Conservation (phyloP, 306 rosid genomes). For the Cicer judaicum region DNA sequence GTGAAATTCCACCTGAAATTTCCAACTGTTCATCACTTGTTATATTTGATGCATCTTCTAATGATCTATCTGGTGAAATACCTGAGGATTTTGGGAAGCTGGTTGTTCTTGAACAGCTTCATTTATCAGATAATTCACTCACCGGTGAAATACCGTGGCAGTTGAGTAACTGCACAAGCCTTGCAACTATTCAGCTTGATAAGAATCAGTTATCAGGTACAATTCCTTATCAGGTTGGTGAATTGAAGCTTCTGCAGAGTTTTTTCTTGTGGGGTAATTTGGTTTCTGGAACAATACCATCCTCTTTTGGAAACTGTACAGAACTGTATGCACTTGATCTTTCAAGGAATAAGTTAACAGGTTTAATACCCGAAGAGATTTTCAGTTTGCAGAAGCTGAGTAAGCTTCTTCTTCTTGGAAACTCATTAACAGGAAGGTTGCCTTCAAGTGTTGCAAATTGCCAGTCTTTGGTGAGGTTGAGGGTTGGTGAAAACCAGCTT, state of each 20-base stretch:
- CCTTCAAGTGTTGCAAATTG: conserved; percentile 75
- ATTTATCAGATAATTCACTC: conserved; percentile 82
- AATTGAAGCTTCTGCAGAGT: conserved; percentile 68
- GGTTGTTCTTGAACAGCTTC: conserved; percentile 82
- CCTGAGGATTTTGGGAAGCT: conserved; percentile 86
- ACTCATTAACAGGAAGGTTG: conserved; percentile 76
- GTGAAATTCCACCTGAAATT: conserved; percentile 79
- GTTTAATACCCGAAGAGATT: conserved; percentile 89
- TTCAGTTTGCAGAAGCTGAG: conserved; percentile 89
- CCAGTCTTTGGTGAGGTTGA: conserved; percentile 78
- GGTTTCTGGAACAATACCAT: conserved; percentile 84
- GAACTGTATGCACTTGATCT: conserved; percentile 95
- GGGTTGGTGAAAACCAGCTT: conserved; percentile 95
- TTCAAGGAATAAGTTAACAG: conserved; percentile 90
- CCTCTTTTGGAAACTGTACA: conserved; percentile 88
- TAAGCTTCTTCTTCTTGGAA: conserved; percentile 93
- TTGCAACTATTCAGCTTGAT: conserved; percentile 87
- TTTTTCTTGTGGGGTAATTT: conserved; percentile 94
- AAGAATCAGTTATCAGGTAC: conserved; percentile 89
- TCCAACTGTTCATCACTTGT: conserved; percentile 90
- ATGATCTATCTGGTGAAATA: conserved; percentile 74
- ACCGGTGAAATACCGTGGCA: conserved; percentile 76
- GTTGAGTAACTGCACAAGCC: conserved; percentile 89
- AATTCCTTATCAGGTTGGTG: conserved; percentile 84
- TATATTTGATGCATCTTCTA: conserved; percentile 78